phyloP scores from a whole-genome alignment of 257 asterid genomes.

The Solanum pinnatisectum region DNA sequence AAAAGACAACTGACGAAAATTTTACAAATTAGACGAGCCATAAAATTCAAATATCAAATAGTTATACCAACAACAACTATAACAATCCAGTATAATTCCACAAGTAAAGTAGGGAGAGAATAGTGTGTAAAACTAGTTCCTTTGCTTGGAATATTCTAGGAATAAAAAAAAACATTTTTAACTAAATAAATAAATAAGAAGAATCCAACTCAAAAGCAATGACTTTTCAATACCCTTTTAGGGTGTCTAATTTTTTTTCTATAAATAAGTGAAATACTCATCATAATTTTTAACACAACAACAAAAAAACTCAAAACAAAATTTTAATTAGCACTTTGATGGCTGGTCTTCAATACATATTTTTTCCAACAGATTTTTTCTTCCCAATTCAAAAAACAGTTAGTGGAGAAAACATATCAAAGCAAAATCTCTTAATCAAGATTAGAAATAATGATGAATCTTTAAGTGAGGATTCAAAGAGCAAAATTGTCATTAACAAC shows the following conservation, averaged over 20 bases:
- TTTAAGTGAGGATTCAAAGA: slow-evolving; percentile 8
- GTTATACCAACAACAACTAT: neutral
- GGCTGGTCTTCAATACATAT: slow-evolving; percentile 55
- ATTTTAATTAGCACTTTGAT: slow-evolving; percentile 4
- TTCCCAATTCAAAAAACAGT: slow-evolving; percentile 26
- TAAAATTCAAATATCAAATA: neutral
- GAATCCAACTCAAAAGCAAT: neutral
- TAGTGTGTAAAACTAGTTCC: neutral
- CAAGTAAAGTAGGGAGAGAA: too few relatives aligned
- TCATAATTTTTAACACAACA: neutral
- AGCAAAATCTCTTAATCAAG: slow-evolving; percentile 15
- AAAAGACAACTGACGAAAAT: neutral
- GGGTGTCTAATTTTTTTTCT: neutral
- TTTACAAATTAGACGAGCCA: neutral
- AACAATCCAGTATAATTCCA: neutral
- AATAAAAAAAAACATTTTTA: neutral
- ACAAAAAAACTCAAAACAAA: neutral
- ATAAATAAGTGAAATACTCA: neutral
- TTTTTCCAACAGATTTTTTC: slow-evolving; percentile 51
- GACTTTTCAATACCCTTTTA: neutral
- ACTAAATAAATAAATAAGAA: neutral
- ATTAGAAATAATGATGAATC: slow-evolving; percentile 15
- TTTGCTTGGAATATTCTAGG: neutral
- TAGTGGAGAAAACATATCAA: slow-evolving; percentile 13
- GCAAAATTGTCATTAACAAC: neutral